A percentile compares a stretch with the other conserved stretches of the same genome.
Conservation (phyloP, 169 alveolate genomes). For the Theileria annulata region DNA sequence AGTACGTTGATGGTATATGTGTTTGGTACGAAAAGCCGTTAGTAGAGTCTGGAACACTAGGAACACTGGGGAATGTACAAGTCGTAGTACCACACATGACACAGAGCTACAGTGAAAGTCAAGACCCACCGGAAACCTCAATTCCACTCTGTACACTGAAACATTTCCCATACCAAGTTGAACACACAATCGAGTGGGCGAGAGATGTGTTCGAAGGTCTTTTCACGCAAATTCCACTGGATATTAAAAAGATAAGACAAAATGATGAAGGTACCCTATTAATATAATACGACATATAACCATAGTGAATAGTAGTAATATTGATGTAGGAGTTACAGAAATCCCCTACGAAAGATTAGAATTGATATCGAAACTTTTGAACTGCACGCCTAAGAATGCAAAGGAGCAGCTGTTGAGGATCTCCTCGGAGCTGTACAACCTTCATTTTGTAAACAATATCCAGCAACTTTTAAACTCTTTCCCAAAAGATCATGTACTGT, state of each 20-base stretch:
- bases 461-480: constrained; percentile 90
- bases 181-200: constrained; percentile 99
- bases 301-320: too few relatives aligned
- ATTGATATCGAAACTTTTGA: constrained; percentile 61
- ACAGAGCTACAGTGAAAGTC: constrained; percentile 96
- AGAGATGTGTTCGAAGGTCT: constrained; percentile 94
- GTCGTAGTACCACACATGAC: constrained; percentile 94
- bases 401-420: constrained; percentile 77
- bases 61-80: constrained; percentile 96
- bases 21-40: constrained; percentile 97
- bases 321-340: not conserved
- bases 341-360: constrained; percentile 61
- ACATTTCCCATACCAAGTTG: constrained; percentile 97
- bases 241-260: constrained; percentile 88
- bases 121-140: constrained; percentile 97
- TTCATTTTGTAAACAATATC: constrained; percentile 88
- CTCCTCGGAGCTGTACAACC: constrained; percentile 85
- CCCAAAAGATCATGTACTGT: constrained; percentile 93
- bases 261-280: constrained; percentile 78
- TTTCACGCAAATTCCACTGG: constrained; percentile 86
- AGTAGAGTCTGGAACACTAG: constrained; percentile 98
- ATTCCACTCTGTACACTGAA: constrained; percentile 93
- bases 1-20: constrained; percentile 96
- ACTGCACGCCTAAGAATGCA: constrained; percentile 58
- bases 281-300: not conserved